Conservation (phyloP, 495 filamentous ascomycete genomes). For the Neurospora sp. region DNA sequence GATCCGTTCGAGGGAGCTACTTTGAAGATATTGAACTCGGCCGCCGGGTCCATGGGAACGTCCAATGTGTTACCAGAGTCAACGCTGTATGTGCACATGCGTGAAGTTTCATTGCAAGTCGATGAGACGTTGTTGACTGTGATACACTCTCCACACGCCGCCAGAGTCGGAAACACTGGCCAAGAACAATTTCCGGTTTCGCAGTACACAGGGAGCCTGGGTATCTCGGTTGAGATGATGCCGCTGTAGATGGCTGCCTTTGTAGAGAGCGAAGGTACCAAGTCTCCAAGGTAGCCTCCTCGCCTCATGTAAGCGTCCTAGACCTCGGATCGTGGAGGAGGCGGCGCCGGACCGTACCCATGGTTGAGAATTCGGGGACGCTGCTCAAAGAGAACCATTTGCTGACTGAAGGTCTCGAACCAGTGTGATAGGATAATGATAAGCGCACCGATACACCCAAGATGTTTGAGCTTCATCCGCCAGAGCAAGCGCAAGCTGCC, state of each 20-base stretch:
- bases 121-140: constrained; percentile 9
- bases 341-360: constrained; percentile 6
- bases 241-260: constrained; percentile 30
- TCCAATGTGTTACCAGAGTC: constrained; percentile 18
- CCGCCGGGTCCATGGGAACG: background rate
- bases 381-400: constrained; percentile 29
- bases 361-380: constrained; percentile 6
- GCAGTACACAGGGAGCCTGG: constrained; percentile 15
- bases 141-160: constrained; percentile 22
- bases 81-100: constrained; percentile 23
- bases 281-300: constrained; percentile 13
- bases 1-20: constrained; percentile 22
- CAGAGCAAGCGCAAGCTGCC: constrained; percentile 23
- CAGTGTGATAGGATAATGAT: constrained; percentile 25
- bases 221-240: constrained; percentile 21
- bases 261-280: constrained; percentile 21
- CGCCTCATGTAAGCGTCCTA: constrained; percentile 19
- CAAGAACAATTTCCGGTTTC: constrained; percentile 25
- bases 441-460: constrained; percentile 26
- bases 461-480: constrained; percentile 26
- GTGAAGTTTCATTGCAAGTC: constrained; percentile 12
- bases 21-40: constrained; percentile 16
- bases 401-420: constrained; percentile 29
- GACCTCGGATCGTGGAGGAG: constrained; percentile 19
- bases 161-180: constrained; percentile 28